Conservation (phyloP, 108 stramenopile genomes). For the Cyclostephanos tholiformis region DNA sequence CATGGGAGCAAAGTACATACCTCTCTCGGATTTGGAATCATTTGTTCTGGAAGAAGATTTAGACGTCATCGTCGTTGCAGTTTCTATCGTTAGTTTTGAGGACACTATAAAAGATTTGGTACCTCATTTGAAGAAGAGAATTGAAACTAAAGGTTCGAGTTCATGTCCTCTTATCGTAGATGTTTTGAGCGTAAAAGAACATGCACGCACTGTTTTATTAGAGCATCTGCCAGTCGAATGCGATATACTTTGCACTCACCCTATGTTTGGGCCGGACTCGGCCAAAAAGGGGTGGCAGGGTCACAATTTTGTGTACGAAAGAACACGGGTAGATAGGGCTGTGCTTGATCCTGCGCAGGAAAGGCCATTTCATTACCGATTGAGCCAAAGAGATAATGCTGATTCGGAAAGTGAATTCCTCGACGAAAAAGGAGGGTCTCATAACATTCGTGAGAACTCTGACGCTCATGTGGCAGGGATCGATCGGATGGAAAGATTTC, state of each 20-base stretch:
- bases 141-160: constrained; percentile 39
- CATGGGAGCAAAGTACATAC: constrained; percentile 57
- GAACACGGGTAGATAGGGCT: constrained; percentile 75
- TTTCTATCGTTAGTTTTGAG: constrained; percentile 95
- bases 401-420: constrained; percentile 42
- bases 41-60: constrained; percentile 59
- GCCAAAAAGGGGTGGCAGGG: constrained; percentile 83
- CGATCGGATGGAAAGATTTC: constrained; percentile 91
- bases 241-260: constrained; percentile 97
- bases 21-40: constrained; percentile 56
- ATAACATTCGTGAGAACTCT: constrained; percentile 70
- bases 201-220: constrained; percentile 87
- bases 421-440: constrained; percentile 37
- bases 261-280: constrained; percentile 89
- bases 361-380: constrained; percentile 18
- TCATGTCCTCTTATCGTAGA: constrained; percentile 90
- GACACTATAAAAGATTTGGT: constrained; percentile 60
- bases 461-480: constrained; percentile 67
- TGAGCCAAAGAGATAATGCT: constrained; percentile 7
- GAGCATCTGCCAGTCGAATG: constrained; percentile 81
- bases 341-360: constrained; percentile 43
- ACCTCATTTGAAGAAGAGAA: constrained; percentile 33
- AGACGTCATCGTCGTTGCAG: constrained; percentile 91
- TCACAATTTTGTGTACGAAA: constrained; percentile 96
- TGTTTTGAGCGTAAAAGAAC: constrained; percentile 97